phyloP scores from a whole-genome alignment of 768 basidiomycete genomes.

The Boletus fagicola region DNA sequence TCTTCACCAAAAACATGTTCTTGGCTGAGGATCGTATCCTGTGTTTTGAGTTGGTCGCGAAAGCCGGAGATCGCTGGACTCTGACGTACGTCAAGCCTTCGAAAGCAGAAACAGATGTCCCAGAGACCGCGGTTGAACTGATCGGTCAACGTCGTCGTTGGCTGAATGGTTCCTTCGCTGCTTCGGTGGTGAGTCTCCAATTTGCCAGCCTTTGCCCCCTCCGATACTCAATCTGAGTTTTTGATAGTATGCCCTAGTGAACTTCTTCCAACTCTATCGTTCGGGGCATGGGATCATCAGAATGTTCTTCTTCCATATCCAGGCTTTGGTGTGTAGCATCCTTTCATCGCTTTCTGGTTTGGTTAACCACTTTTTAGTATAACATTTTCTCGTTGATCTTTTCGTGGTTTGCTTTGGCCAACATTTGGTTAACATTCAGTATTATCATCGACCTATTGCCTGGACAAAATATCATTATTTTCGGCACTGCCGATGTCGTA shows the following conservation, averaged over 20 bases:
- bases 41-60: constrained; percentile 96
- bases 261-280: constrained; percentile 87
- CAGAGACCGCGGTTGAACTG: constrained; percentile 85
- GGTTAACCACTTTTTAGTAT: constrained; percentile 51
- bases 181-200: constrained; percentile 66
- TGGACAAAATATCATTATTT: constrained; percentile 49
- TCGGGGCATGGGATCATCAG: constrained; percentile 85
- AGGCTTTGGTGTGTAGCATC: constrained; percentile 67
- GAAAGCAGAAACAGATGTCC: constrained; percentile 96
- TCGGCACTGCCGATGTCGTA: constrained; percentile 71
- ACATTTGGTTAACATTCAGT: constrained; percentile 93
- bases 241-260: constrained; percentile 80
- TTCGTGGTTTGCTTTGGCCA: constrained; percentile 91
- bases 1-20: constrained; percentile 94
- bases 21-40: constrained; percentile 94
- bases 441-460: constrained; percentile 91
- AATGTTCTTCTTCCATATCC: constrained; percentile 96
- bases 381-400: constrained; percentile 83
- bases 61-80: constrained; percentile 83
- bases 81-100: constrained; percentile 91
- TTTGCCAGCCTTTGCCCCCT: neutral
- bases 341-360: neutral
- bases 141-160: constrained; percentile 96
- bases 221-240: neutral
- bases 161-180: constrained; percentile 95